These are phyloP conservation scores for Larix sibirica DNA, from an alignment of 83 land plant genomes.

Conservation along the genomic window DNA sequence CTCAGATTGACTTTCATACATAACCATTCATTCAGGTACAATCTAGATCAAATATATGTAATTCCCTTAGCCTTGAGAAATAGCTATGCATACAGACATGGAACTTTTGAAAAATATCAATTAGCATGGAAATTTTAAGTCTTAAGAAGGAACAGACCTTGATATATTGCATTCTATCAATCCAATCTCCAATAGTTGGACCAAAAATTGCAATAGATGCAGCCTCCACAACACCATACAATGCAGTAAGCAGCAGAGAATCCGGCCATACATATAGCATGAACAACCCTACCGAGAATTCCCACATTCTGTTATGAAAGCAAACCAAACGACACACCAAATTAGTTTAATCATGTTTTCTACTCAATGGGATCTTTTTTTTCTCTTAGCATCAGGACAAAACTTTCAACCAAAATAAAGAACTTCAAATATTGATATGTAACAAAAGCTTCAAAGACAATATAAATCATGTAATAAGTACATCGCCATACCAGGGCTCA, in stretches of 20 bases:
- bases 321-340: neutral
- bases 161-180: conserved; percentile 58
- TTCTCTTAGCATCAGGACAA: neutral
- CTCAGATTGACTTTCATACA: neutral
- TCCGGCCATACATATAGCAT: conserved; percentile 89
- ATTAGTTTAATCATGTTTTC: neutral
- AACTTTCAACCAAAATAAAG: neutral
- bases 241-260: conserved; percentile 76
- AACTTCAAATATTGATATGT: neutral
- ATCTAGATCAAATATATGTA: neutral
- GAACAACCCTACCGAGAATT: conserved; percentile 87
- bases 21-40: neutral
- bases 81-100: neutral
- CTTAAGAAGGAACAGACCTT: conserved; percentile 38
- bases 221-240: conserved; percentile 91
- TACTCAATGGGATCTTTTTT: neutral
- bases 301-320: conserved; percentile 88
- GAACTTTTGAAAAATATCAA: neutral
- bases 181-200: conserved; percentile 65
- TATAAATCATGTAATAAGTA: neutral
- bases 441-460: neutral
- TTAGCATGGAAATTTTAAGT: neutral
- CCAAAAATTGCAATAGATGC: conserved; percentile 78
- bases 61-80: neutral
- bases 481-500: neutral